Base-by-base conservation (phyloP, 805 yeast genomes). In the Barnettozyma wickerhamii region DNA sequence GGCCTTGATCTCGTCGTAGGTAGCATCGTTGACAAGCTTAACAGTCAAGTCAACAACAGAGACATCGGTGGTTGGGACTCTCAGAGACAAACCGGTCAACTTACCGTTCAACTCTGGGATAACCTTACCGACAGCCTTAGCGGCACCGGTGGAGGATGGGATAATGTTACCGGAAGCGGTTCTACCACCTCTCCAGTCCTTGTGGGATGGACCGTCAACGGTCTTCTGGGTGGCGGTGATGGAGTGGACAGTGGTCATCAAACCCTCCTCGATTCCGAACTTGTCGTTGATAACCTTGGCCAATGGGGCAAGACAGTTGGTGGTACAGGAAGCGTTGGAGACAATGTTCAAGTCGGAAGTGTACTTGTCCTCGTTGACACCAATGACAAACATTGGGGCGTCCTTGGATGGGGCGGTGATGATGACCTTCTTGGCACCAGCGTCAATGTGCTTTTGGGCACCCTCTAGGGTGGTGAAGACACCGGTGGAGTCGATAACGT, bases 121-220 rank as follows among this genome's bases (percentile, higher is more conserved):
- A 60, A 79, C 84, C 69, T 76, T 77, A 69, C 84, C 84, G 56
- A 79, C 85, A 55, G 84, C 84, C 74, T 79, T 79, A 50, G 85
- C 85, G 55, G 85, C 85, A 74, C 85, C 85, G 41, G 85, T 79
- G 52, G 84, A 77, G 43, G 84, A 79, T 66, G 85, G 85, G 59
- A 79, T 79, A 63, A 79, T 79, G 77, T 79, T 79, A 60, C 79
- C 84, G 48, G 83, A 76, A 60, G 85, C 85, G 56, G 84, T 77
- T 72, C 85, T 75, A 65, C 84, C 85, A 71, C 84, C 84, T 76
- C 85, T 77, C 85, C 85, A 79, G 71, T 79, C 85, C 71, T 79
- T 79, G 71, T 77, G 82, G 64, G 85, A 79, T 62, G 84, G 82
- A 70, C 84, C 84, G 63, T 79, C 85, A 56, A 79, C 85, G 49